phyloP scores from a whole-genome alignment of 1,284 basidiomycete genomes.

The Cystobasidiaceae sp. region DNA sequence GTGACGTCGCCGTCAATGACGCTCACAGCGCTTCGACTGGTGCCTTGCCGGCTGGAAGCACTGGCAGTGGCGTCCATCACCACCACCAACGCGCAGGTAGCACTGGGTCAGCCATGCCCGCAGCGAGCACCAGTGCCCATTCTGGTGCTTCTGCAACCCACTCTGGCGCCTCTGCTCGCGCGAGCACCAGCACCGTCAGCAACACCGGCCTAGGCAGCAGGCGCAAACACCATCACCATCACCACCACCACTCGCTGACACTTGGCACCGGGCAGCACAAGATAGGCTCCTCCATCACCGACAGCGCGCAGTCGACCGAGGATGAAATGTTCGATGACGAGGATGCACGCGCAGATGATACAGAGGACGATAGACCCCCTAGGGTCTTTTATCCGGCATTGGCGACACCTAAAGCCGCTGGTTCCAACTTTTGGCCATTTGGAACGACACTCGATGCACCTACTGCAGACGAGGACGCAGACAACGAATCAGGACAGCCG shows the following conservation, averaged over 20 bases:
- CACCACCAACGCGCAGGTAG: not conserved
- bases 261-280: slow-evolving; percentile 41
- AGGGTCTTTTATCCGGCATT: slow-evolving; percentile 34
- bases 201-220: not conserved
- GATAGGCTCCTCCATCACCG: slow-evolving; percentile 42
- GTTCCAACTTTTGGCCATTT: slow-evolving; percentile 37
- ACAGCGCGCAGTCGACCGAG: slow-evolving; percentile 39
- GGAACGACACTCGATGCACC: slow-evolving; percentile 16
- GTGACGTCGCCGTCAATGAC: not conserved
- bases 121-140: not conserved
- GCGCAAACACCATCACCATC: slow-evolving; percentile 17
- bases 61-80: not conserved
- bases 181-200: slow-evolving; percentile 1
- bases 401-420: slow-evolving; percentile 36
- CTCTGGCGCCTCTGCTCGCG: not conserved
- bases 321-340: slow-evolving; percentile 32
- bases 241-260: slow-evolving; percentile 32
- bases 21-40: not conserved
- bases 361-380: slow-evolving; percentile 20
- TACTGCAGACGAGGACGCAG: no score
- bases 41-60: not conserved
- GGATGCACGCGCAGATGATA: slow-evolving; percentile 24
- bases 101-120: not conserved
- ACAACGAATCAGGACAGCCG: no score
- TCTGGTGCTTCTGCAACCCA: not conserved